A percentile compares a stretch with the other conserved stretches of the same genome.
phyloP scores from a whole-genome alignment of 768 basidiomycete species.

The Psilocybe subaeruginosa region DNA sequence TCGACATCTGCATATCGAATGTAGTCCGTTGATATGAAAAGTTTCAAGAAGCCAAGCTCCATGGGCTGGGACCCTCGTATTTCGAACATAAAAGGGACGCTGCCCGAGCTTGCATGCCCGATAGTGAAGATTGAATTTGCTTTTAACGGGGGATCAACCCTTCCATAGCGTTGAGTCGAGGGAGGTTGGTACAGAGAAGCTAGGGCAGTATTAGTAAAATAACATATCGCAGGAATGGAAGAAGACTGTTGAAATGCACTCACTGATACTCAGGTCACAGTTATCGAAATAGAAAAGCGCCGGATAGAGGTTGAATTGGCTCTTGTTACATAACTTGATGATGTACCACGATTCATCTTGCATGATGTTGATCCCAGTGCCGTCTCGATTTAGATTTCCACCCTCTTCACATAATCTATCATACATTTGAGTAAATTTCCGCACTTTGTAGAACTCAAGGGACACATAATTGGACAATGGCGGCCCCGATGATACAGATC shows the following conservation, averaged over 20 bases:
- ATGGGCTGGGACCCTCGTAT: background rate
- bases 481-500: too few relatives aligned
- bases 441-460: too few relatives aligned
- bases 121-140: background rate
- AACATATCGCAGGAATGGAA: too few relatives aligned
- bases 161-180: slow-evolving; percentile 4
- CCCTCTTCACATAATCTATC: too few relatives aligned
- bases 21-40: slow-evolving; percentile 10
- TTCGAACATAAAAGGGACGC: background rate
- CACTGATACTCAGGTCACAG: slow-evolving; percentile 17
- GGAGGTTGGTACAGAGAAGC: slow-evolving; percentile 13
- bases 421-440: too few relatives aligned
- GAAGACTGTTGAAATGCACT: too few relatives aligned
- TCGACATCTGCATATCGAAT: slow-evolving; percentile 9
- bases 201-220: background rate
- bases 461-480: too few relatives aligned
- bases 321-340: slow-evolving; percentile 16
- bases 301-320: slow-evolving; percentile 14
- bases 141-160: background rate
- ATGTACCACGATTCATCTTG: background rate
- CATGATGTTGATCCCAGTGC: too few relatives aligned
- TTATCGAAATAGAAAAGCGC: slow-evolving; percentile 22
- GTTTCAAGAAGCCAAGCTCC: slow-evolving; percentile 18
- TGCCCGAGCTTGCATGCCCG: slow-evolving; percentile 6
- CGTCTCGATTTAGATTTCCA: too few relatives aligned